These are phyloP conservation scores for Trichoderma sp. DNA, from an alignment of 2,329 filamentous ascomycete species.

Conservation along the genomic window DNA sequence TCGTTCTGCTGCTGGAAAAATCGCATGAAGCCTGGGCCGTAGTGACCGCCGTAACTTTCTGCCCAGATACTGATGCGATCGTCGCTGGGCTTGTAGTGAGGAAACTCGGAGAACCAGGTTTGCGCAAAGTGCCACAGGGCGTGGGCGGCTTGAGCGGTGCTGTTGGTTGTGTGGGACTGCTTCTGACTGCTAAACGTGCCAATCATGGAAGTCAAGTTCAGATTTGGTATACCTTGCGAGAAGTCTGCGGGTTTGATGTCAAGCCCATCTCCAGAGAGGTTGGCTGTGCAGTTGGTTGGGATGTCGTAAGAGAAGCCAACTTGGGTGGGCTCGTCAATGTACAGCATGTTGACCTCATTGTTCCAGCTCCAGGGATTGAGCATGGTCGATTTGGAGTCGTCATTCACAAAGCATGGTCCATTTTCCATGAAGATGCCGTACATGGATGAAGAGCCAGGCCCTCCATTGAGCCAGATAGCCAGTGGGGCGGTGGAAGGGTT, in stretches of 20 bases:
- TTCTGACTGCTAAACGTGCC: constrained; percentile 42
- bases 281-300: constrained; percentile 63
- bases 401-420: constrained; percentile 55
- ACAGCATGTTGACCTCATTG: constrained; percentile 55
- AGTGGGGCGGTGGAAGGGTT: constrained; percentile 47
- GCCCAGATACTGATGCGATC: constrained; percentile 67
- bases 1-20: constrained; percentile 66
- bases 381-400: constrained; percentile 55
- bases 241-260: constrained; percentile 47
- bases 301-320: constrained; percentile 70
- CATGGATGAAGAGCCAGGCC: constrained; percentile 65
- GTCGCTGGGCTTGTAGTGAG: constrained; percentile 58
- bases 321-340: constrained; percentile 66
- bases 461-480: constrained; percentile 69
- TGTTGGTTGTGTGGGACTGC: constrained; percentile 47
- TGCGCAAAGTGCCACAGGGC: constrained; percentile 70
- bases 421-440: constrained; percentile 66
- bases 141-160: constrained; percentile 57
- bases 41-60: constrained; percentile 72
- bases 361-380: constrained; percentile 68
- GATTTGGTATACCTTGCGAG: constrained; percentile 43
- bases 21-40: constrained; percentile 65
- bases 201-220: constrained; percentile 45
- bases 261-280: constrained; percentile 55
- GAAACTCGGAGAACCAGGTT: constrained; percentile 61